Base-by-base conservation (phyloP, 306 rosid species). In the Glycine soja region DNA sequence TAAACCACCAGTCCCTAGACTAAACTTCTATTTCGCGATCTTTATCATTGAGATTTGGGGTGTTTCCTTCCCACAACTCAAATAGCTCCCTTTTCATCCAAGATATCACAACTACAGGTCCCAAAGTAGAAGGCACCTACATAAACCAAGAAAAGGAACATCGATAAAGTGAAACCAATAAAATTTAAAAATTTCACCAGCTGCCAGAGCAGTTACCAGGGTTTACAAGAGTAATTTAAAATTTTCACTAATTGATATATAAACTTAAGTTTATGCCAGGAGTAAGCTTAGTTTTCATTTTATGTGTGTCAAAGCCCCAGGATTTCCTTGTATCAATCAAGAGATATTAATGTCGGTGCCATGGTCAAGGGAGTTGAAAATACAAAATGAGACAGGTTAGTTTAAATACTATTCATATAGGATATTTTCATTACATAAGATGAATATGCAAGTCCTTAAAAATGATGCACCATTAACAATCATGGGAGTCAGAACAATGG, bases 91-190 rank as follows among this genome's bases (percentile, higher is more conserved):
- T 90, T 83, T 93, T 88, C 34, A 89, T 75, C 98, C 98, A 93
- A 56, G 98, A 90, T 45, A 86, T 76, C 61, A 86, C 79, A 30
- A 96, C 15, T 38, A 96, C 93, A 19, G 98, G 99, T 70, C 99
- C 98, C 81, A 96, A 71, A 24, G 99, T 96, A 15, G 94, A 96
- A 69, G 99, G 99, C 73, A 96, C 98, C 99, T 92, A 76, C 85
- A 86, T 74, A 70, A 67, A 75, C 75, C 84, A 89, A 68, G 2
- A 69, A 32, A 24, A 9, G 52, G 4, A 47, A 42, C 18, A 34
- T 16, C 4, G 68, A 80, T 18, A 79, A 18, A 54, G 16, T 10
- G 12, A 64, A 73, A 54, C 30, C 30, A 24, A 24, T 24, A 0
- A 24, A 24, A 24, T 24, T 24, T 24, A 24, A 24, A 24, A 24